Percentiles rank a stretch among this genome's conserved stretches.
phyloP scores from a whole-genome alignment of 108 stramenopile species.

The Fistulifera pelliculosa region DNA sequence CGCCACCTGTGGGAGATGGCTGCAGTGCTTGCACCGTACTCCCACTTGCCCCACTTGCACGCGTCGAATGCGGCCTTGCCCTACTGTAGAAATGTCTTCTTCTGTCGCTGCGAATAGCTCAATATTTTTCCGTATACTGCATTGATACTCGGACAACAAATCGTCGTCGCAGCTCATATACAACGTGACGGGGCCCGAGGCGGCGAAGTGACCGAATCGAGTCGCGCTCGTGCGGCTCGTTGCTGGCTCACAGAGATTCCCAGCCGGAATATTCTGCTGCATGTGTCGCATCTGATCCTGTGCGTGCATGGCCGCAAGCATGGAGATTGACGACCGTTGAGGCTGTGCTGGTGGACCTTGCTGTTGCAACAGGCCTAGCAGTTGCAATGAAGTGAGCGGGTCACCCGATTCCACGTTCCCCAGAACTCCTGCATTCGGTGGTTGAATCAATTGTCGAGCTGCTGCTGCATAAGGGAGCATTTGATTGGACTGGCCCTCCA shows the following conservation, averaged over 20 bases:
- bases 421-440: no score
- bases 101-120: conserved; percentile 11
- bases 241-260: not conserved
- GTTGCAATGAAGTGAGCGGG: no score
- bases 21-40: conserved; percentile 65
- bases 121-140: conserved; percentile 8
- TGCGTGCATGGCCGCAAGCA: no score
- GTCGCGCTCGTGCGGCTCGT: not conserved
- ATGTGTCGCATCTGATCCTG: no score
- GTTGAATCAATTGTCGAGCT: no score
- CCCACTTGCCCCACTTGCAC: conserved; percentile 55
- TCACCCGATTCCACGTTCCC: no score
- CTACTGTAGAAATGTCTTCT: conserved; percentile 11
- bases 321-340: no score
- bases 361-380: no score
- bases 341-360: no score
- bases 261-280: not conserved
- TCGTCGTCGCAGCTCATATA: no score
- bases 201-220: not conserved
- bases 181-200: not conserved
- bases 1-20: conserved; percentile 32
- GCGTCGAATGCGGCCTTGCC: conserved; percentile 29
- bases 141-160: not conserved
- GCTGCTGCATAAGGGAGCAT: no score
- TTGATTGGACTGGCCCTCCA: no score